Conservation (phyloP, 2,329 filamentous ascomycete genomes). For the Colletotrichum sp. region DNA sequence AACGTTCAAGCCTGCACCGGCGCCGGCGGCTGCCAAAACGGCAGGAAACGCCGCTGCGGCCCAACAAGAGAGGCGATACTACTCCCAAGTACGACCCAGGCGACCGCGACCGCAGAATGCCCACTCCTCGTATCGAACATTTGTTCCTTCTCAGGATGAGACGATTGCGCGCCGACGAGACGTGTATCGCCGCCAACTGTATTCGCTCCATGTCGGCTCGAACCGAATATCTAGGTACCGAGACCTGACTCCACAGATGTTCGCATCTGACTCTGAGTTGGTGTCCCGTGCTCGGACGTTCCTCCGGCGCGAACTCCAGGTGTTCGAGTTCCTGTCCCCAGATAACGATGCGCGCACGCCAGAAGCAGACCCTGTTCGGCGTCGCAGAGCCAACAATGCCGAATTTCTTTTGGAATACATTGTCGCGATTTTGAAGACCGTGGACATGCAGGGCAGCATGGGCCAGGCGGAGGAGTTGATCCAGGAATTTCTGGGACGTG, state of each 20-base stretch:
- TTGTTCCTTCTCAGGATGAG: constrained; percentile 25
- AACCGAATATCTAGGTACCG: constrained; percentile 80
- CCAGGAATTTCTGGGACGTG: constrained; percentile 76
- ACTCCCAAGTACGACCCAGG: constrained; percentile 4
- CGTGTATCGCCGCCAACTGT: constrained; percentile 75
- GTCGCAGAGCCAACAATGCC: constrained; percentile 65
- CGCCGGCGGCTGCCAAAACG: background rate
- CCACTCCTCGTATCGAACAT: constrained; percentile 26
- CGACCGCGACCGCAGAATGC: constrained; percentile 10
- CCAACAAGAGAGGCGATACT: background rate
- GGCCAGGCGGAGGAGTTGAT: constrained; percentile 83
- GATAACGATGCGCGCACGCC: constrained; percentile 15
- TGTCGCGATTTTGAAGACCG: constrained; percentile 79
- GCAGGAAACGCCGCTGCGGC: background rate
- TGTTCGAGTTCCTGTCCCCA: constrained; percentile 74
- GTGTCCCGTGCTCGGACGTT: constrained; percentile 80
- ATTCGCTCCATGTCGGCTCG: constrained; percentile 81
- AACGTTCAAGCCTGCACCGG: constrained; percentile 48
- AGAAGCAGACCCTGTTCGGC: constrained; percentile 13
- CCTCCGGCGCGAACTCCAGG: constrained; percentile 82
- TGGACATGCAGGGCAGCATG: constrained; percentile 79
- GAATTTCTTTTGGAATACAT: constrained; percentile 90
- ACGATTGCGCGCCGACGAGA: constrained; percentile 66
- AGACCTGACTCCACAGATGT: constrained; percentile 71
- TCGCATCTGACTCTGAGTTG: constrained; percentile 69